Evolutionary conservation across 345 rosid species (phyloP).

Genomic region (Microcos paniculata): DNA sequence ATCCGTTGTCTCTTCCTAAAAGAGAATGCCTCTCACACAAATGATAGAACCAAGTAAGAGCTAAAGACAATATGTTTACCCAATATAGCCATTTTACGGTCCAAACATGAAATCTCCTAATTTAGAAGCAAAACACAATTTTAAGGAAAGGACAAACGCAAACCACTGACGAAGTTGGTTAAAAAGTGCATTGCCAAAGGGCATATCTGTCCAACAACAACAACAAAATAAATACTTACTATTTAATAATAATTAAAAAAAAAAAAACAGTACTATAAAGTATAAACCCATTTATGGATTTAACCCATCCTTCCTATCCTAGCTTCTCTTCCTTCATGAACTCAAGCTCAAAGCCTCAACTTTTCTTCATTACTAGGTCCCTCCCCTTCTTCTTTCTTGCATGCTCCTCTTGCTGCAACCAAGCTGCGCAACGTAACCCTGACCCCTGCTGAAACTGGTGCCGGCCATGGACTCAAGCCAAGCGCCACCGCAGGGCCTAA

Average conservation of each 20-base stretch:
- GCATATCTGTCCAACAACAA: constrained; percentile 8
- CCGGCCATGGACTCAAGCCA: constrained; percentile 1
- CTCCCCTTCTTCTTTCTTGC: neutral
- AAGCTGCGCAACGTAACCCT: neutral
- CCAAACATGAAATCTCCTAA: neutral
- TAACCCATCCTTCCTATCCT: too few species aligned
- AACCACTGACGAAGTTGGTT: neutral
- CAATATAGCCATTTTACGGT: neutral
- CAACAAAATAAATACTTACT: neutral
- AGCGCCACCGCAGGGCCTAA: constrained; percentile 45
- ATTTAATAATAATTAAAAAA: neutral
- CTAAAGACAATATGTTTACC: neutral
- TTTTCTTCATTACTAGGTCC: neutral
- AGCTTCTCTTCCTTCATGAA: neutral
- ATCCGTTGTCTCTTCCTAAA: neutral
- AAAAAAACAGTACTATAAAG: neutral
- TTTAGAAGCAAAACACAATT: constrained; percentile 8
- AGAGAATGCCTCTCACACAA: neutral
- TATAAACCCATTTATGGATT: neutral
- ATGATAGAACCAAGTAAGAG: neutral
- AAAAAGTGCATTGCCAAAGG: neutral
- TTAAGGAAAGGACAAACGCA: neutral
- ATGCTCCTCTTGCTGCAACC: neutral
- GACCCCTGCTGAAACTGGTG: neutral
- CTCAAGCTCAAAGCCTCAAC: neutral